A percentile compares a stretch with the other conserved stretches of the same genome.
Evolutionary conservation across 2,329 filamentous ascomycete species (phyloP).

Genomic region (Microdochium nivale): DNA sequence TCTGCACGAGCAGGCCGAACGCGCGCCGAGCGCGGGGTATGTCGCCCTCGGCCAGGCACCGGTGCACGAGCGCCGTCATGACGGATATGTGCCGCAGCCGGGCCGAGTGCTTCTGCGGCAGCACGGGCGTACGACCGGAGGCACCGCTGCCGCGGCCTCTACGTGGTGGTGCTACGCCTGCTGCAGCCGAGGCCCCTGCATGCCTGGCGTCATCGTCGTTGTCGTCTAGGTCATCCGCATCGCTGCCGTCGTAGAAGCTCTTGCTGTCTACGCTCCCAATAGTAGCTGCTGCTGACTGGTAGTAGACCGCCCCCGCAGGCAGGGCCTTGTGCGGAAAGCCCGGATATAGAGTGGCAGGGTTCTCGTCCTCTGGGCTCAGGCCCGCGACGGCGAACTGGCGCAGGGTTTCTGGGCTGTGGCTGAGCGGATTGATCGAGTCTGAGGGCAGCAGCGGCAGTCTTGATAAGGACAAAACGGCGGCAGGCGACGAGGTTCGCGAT

Average conservation of each 20-base stretch:
- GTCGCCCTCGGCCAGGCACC: slow-evolving; percentile 62
- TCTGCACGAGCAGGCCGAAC: slow-evolving; percentile 64
- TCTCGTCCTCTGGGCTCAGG: slow-evolving; percentile 34
- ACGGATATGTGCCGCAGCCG: slow-evolving; percentile 52
- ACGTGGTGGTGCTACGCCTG: slow-evolving; percentile 5
- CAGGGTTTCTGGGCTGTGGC: slow-evolving; percentile 41
- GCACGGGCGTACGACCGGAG: too few relatives aligned
- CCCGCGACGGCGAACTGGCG: slow-evolving; percentile 46
- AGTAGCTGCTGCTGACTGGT: not conserved
- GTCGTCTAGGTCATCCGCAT: slow-evolving; percentile 1
- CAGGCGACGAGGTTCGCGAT: slow-evolving; percentile 6
- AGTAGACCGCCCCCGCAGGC: slow-evolving; percentile 8
- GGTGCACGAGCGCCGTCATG: slow-evolving; percentile 62
- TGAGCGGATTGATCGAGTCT: slow-evolving; percentile 43
- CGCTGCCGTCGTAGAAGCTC: slow-evolving; percentile 1
- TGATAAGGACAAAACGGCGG: slow-evolving; percentile 5
- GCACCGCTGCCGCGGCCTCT: slow-evolving; percentile 4
- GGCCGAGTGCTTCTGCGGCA: slow-evolving; percentile 18
- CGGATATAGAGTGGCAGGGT: slow-evolving; percentile 25
- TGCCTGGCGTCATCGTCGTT: slow-evolving; percentile 1
- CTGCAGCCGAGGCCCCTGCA: slow-evolving; percentile 1
- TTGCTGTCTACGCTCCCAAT: not conserved
- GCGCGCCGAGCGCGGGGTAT: slow-evolving; percentile 64
- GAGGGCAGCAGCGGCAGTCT: slow-evolving; percentile 15
- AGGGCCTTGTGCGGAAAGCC: slow-evolving; percentile 45